phyloP scores from a whole-genome alignment of 1,284 basidiomycete species.

The Phlebopus sp. region DNA sequence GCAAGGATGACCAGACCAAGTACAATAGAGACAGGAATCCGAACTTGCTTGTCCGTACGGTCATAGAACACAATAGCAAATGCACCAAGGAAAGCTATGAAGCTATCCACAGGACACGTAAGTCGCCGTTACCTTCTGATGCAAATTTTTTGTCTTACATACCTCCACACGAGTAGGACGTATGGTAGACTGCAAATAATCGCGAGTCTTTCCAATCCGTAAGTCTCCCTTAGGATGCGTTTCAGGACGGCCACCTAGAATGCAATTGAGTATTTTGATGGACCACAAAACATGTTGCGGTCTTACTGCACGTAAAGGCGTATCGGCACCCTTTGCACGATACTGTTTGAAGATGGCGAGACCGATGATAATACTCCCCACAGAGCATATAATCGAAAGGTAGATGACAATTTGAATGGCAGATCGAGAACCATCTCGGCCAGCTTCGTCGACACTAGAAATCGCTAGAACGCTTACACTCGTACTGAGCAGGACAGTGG shows the following conservation, averaged over 20 bases:
- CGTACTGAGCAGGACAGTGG: constrained; percentile 28
- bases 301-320: constrained; percentile 29
- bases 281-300: not conserved
- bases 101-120: constrained; percentile 14
- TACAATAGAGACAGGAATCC: constrained; percentile 23
- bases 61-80: constrained; percentile 24
- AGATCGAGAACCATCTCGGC: constrained; percentile 11
- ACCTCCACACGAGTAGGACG: constrained; percentile 31
- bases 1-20: constrained; percentile 18
- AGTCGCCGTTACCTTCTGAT: too few species aligned
- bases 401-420: constrained; percentile 27
- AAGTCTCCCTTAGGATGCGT: constrained; percentile 22
- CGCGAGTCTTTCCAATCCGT: constrained; percentile 27
- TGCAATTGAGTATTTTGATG: too few species aligned
- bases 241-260: constrained; percentile 25
- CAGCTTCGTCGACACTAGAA: constrained; percentile 1
- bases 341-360: constrained; percentile 32
- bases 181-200: constrained; percentile 33
- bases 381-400: constrained; percentile 28
- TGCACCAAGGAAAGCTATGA: constrained; percentile 24
- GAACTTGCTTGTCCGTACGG: constrained; percentile 20
- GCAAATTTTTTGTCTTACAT: too few species aligned
- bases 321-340: constrained; percentile 32
- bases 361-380: constrained; percentile 30
- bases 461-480: constrained; percentile 22